Conservation (phyloP, 2,329 filamentous ascomycete species). For the Colletotrichum melonis region DNA sequence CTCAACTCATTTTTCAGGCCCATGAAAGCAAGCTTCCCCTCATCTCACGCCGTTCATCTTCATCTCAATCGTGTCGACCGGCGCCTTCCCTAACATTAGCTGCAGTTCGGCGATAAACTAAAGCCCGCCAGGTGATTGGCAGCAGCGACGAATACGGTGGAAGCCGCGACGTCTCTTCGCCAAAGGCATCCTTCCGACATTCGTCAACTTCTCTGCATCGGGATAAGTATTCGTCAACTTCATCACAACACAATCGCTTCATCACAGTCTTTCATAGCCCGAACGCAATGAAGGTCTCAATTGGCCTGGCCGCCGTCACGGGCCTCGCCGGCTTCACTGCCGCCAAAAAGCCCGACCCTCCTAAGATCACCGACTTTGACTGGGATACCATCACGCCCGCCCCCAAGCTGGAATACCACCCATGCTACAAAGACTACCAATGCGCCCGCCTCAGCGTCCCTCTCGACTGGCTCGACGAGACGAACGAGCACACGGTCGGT, state of each 20-base stretch:
- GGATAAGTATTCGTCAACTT: too few species aligned
- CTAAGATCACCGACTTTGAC: constrained; percentile 42
- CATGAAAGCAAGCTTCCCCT: neutral
- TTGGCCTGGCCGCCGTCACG: neutral
- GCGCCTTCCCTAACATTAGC: neutral
- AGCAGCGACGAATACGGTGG: neutral
- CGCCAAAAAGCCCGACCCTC: neutral
- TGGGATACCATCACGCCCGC: constrained; percentile 50
- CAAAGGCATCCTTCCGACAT: neutral
- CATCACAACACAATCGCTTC: neutral
- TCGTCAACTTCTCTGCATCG: neutral
- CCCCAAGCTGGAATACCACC: constrained; percentile 49
- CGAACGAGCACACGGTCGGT: constrained; percentile 45
- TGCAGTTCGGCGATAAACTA: neutral
- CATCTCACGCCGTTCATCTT: neutral
- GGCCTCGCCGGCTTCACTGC: neutral
- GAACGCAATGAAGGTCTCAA: neutral
- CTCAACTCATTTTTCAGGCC: neutral
- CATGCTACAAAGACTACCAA: constrained; percentile 51
- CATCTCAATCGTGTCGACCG: neutral
- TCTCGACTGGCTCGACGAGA: constrained; percentile 50
- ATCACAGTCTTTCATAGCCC: neutral
- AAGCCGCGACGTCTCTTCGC: neutral
- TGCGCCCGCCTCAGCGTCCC: constrained; percentile 57
- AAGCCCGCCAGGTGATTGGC: neutral